These are phyloP conservation scores for Hortaea werneckii DNA, from an alignment of 2,329 filamentous ascomycete genomes.

Conservation along the genomic window DNA sequence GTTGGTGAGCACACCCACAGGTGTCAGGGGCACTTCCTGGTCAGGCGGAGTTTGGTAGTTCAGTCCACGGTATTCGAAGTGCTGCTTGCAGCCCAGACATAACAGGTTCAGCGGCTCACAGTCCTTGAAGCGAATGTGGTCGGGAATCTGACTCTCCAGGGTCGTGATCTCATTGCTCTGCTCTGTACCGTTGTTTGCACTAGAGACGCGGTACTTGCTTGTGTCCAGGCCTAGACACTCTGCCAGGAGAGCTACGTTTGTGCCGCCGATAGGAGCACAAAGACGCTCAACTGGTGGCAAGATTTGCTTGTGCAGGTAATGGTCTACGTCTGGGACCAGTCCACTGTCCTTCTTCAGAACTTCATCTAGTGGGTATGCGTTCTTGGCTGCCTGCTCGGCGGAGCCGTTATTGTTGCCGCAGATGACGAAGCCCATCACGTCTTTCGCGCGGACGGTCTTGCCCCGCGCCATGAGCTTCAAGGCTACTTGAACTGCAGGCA, in stretches of 20 bases:
- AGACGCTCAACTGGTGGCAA: constrained; percentile 96
- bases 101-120: constrained; percentile 66
- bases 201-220: constrained; percentile 68
- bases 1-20: constrained; percentile 54
- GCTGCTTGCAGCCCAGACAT: constrained; percentile 69
- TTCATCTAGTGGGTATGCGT: constrained; percentile 79
- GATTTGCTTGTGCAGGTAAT: constrained; percentile 96
- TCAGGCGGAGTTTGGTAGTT: constrained; percentile 25
- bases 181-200: constrained; percentile 40
- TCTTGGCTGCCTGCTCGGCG: constrained; percentile 66
- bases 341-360: constrained; percentile 65
- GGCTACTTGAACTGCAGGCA: constrained; percentile 96
- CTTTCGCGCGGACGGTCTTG: constrained; percentile 80
- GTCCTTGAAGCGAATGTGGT: constrained; percentile 78
- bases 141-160: constrained; percentile 87
- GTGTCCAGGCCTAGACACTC: constrained; percentile 90
- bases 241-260: constrained; percentile 78
- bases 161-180: constrained; percentile 68
- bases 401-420: constrained; percentile 58
- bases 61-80: constrained; percentile 68
- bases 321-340: constrained; percentile 85
- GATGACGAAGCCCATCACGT: constrained; percentile 94
- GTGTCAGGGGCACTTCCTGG: constrained; percentile 23
- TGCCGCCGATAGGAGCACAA: constrained; percentile 89
- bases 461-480: constrained; percentile 78